These are phyloP conservation scores for Dipteronia sinensis DNA, from an alignment of 345 rosid species.

Conservation along the genomic window DNA sequence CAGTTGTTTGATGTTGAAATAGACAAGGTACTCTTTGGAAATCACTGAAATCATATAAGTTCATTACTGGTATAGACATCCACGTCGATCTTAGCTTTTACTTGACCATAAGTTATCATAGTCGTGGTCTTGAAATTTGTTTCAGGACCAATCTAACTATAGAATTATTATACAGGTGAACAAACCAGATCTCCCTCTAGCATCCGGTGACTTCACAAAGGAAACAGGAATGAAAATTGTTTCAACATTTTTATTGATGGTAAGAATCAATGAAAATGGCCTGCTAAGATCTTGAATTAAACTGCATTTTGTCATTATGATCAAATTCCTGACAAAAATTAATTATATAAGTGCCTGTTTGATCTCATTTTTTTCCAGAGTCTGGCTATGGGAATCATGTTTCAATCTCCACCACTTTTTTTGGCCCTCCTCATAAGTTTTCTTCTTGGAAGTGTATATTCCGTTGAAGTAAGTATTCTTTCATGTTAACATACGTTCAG, in stretches of 20 bases:
- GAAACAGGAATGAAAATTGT: conserved; percentile 31
- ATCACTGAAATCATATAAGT: too few species aligned
- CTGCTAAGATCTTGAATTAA: background rate
- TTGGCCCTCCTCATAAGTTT: conserved; percentile 27
- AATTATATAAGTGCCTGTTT: background rate
- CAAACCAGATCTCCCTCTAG: conserved; percentile 41
- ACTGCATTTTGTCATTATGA: background rate
- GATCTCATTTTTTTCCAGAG: conserved; percentile 25
- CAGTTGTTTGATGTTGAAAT: conserved; percentile 37
- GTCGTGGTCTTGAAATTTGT: too few species aligned
- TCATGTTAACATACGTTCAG: background rate
- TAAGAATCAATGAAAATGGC: background rate
- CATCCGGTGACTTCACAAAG: conserved; percentile 37
- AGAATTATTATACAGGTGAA: conserved; percentile 24
- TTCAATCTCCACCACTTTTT: conserved; percentile 33
- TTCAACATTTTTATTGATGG: conserved; percentile 22
- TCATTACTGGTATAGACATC: too few species aligned
- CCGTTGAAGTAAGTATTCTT: conserved; percentile 33
- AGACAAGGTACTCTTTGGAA: conserved; percentile 32
- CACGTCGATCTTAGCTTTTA: too few species aligned
- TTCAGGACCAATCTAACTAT: too few species aligned
- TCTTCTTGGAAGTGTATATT: conserved; percentile 37
- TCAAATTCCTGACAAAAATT: too few species aligned
- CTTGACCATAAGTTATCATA: too few species aligned
- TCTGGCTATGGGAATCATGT: conserved; percentile 30